These are phyloP conservation scores for Lagerstroemia fauriei DNA, from an alignment of 441 rosid species.

Conservation along the genomic window DNA sequence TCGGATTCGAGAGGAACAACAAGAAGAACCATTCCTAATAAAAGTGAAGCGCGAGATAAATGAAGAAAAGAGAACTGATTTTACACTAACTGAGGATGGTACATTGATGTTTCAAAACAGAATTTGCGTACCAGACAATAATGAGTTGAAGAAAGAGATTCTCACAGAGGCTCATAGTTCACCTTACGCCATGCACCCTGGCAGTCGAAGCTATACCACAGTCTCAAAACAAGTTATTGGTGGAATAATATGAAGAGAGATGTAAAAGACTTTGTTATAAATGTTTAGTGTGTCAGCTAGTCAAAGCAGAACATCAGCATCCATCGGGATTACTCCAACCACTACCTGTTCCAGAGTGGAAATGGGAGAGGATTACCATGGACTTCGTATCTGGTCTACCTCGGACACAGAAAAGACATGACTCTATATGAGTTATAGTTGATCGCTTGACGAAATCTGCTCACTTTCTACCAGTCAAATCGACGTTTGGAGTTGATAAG, in stretches of 20 bases:
- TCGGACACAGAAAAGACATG: not conserved
- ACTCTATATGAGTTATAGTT: not conserved
- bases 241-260: not conserved
- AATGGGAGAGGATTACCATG: not conserved
- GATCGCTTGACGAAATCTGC: not conserved
- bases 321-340: no score
- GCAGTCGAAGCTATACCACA: not conserved
- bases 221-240: not conserved
- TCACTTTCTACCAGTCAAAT: not conserved
- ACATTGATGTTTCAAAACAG: not conserved
- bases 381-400: not conserved
- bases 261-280: not conserved
- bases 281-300: not conserved
- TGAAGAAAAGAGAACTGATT: not conserved
- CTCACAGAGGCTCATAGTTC: not conserved
- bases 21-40: not conserved
- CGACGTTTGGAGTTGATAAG: not conserved
- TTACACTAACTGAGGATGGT: not conserved
- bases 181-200: not conserved
- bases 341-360: not conserved
- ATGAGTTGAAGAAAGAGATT: not conserved
- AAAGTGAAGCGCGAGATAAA: not conserved
- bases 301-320: not conserved
- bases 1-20: not conserved
- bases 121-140: not conserved